phyloP scores from a whole-genome alignment of 83 land plant genomes.

The Picea mariana region DNA sequence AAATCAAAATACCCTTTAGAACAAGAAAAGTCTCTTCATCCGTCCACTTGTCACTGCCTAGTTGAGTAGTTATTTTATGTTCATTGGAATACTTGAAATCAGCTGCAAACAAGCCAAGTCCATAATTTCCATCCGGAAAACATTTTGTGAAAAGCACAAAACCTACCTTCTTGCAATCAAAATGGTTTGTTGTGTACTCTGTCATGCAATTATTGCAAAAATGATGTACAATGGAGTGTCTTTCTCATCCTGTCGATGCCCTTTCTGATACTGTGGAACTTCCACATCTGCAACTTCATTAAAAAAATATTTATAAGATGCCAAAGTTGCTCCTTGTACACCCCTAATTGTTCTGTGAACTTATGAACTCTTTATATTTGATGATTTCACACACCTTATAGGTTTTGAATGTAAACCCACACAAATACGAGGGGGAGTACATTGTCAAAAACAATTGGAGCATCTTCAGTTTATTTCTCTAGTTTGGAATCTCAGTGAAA shows the following conservation, averaged over 20 bases:
- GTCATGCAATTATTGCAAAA: conserved; percentile 49
- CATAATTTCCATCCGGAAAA: conserved; percentile 36
- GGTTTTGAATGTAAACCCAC: conserved; percentile 47
- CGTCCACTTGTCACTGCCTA: conserved; percentile 40
- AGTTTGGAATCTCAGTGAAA: conserved; percentile 58
- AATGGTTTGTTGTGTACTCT: conserved; percentile 24
- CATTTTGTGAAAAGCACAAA: conserved; percentile 47
- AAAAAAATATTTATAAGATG: conserved; percentile 58
- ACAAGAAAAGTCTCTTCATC: conserved; percentile 64
- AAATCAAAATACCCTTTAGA: conserved; percentile 56
- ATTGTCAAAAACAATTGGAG: conserved; percentile 43
- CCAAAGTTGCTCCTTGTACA: conserved; percentile 27
- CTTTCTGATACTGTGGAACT: neutral
- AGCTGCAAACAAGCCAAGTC: conserved; percentile 32
- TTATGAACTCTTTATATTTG: neutral
- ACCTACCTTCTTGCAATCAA: conserved; percentile 39
- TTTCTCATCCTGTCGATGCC: conserved; percentile 4
- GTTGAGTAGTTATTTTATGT: conserved; percentile 2
- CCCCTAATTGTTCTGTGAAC: neutral
- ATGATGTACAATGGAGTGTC: neutral
- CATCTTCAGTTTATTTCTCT: neutral
- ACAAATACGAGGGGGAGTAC: conserved; percentile 46
- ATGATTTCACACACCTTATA: conserved; percentile 19
- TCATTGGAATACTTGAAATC: conserved; percentile 31
- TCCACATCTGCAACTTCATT: neutral